Evolutionary conservation across 169 alveolate species (phyloP).

Genomic region (Ophryocystis elektroscirrha): DNA sequence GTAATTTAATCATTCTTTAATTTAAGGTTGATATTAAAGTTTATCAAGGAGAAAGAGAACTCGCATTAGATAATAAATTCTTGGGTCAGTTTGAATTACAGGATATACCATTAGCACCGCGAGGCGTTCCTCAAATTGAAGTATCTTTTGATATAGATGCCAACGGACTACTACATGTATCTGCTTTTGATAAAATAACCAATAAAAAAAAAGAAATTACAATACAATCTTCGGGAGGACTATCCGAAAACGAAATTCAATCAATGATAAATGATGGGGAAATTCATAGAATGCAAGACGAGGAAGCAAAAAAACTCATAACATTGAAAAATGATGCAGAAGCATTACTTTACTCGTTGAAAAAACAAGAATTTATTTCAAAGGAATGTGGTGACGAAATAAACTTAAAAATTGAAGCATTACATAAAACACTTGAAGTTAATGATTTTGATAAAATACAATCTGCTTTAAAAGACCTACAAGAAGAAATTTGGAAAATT

Average conservation of each 20-base stretch:
- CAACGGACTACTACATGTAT: slow-evolving; percentile 78
- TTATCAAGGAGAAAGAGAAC: slow-evolving; percentile 94
- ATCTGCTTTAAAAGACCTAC: too few species aligned
- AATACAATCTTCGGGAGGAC: slow-evolving; percentile 83
- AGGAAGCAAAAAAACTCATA: slow-evolving; percentile 51
- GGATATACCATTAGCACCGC: slow-evolving; percentile 93
- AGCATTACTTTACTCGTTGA: too few species aligned
- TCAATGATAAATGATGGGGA: slow-evolving; percentile 86
- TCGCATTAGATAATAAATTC: slow-evolving; percentile 82
- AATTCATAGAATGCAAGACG: slow-evolving; percentile 78
- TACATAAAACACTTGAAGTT: too few species aligned
- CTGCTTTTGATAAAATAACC: slow-evolving; percentile 81
- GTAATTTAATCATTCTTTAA: background rate
- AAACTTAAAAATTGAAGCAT: too few species aligned
- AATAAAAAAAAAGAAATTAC: slow-evolving; percentile 75
- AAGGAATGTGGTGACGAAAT: too few species aligned
- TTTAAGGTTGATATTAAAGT: slow-evolving; percentile 81
- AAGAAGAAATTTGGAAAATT: too few species aligned
- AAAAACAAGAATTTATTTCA: too few species aligned
- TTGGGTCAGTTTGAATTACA: slow-evolving; percentile 85
- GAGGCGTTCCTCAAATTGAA: slow-evolving; percentile 92
- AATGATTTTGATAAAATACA: too few species aligned
- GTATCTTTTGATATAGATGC: slow-evolving; percentile 88
- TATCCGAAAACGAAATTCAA: slow-evolving; percentile 72
- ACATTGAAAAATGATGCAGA: slow-evolving; percentile 76